Evolutionary conservation across 495 filamentous ascomycete genomes (phyloP).

Genomic region (Hypoxylon perforatum): DNA sequence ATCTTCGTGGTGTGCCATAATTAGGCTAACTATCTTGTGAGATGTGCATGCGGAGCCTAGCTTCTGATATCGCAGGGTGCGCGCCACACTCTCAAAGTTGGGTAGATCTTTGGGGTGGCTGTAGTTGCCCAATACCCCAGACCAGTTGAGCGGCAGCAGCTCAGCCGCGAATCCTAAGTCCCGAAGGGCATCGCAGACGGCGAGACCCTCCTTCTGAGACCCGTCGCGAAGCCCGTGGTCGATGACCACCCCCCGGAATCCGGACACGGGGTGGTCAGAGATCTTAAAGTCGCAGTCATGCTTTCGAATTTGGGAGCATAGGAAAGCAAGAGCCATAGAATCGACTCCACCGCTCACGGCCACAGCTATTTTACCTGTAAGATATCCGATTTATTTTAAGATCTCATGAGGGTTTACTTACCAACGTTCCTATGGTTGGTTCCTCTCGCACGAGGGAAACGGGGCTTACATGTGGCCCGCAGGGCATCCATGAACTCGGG

Average conservation of each 20-base stretch:
- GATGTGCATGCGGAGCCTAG: constrained; percentile 71
- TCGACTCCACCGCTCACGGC: constrained; percentile 95
- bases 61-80: constrained; percentile 76
- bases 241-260: constrained; percentile 75
- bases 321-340: constrained; percentile 89
- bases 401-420: constrained; percentile 32
- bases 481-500: constrained; percentile 65
- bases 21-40: constrained; percentile 61
- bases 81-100: constrained; percentile 82
- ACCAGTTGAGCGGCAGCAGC: constrained; percentile 53
- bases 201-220: constrained; percentile 73
- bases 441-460: constrained; percentile 47
- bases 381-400: neutral
- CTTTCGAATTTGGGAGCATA: constrained; percentile 64
- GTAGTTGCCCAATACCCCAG: constrained; percentile 15
- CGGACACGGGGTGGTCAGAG: constrained; percentile 50
- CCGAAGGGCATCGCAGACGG: constrained; percentile 66
- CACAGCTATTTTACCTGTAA: constrained; percentile 64
- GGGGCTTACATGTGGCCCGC: constrained; percentile 59
- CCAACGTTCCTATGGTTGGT: constrained; percentile 46
- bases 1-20: constrained; percentile 86
- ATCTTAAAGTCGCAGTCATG: constrained; percentile 41
- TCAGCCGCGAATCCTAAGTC: constrained; percentile 41
- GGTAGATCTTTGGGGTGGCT: constrained; percentile 57
- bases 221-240: constrained; percentile 79